Evolutionary conservation across 805 yeast species (phyloP).

Genomic region (Candida corydali): DNA sequence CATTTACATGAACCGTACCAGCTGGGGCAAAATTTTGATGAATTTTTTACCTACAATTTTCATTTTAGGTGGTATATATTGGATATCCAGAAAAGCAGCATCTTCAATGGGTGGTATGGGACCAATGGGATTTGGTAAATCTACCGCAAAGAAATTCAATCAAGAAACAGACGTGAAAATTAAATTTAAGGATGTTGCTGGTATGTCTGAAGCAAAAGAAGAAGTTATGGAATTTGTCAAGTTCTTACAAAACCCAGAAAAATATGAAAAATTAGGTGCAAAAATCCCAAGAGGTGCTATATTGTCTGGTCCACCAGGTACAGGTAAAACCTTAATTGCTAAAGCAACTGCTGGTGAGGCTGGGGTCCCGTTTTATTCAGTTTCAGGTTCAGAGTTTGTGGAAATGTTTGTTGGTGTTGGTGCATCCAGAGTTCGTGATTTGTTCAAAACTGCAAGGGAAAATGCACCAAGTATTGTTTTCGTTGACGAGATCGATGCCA

Average conservation of each 20-base stretch:
- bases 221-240: slow-evolving; percentile 98
- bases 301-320: slow-evolving; percentile 97
- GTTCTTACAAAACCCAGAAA: slow-evolving; percentile 83
- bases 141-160: slow-evolving; percentile 87
- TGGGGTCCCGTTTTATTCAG: slow-evolving; percentile 93
- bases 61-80: slow-evolving; percentile 84
- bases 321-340: slow-evolving; percentile 95
- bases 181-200: slow-evolving; percentile 93
- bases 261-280: slow-evolving; percentile 92
- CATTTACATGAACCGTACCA: slow-evolving; percentile 68
- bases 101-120: slow-evolving; percentile 70
- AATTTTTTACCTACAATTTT: slow-evolving; percentile 86
- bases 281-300: slow-evolving; percentile 98
- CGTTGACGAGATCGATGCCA: slow-evolving; percentile 99
- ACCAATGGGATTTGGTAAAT: slow-evolving; percentile 78
- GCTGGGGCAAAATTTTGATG: slow-evolving; percentile 55
- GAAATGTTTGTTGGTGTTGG: slow-evolving; percentile 99
- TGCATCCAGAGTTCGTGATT: slow-evolving; percentile 95
- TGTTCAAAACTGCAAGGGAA: slow-evolving; percentile 87
- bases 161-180: slow-evolving; percentile 88
- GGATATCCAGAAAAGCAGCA: slow-evolving; percentile 63
- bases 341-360: slow-evolving; percentile 99
- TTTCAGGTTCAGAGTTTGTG: slow-evolving; percentile 95
- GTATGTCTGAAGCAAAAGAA: slow-evolving; percentile 93
- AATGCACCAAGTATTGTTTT: slow-evolving; percentile 95